Evolutionary conservation across 345 rosid genomes (phyloP).

Genomic region (Citrus maxima): DNA sequence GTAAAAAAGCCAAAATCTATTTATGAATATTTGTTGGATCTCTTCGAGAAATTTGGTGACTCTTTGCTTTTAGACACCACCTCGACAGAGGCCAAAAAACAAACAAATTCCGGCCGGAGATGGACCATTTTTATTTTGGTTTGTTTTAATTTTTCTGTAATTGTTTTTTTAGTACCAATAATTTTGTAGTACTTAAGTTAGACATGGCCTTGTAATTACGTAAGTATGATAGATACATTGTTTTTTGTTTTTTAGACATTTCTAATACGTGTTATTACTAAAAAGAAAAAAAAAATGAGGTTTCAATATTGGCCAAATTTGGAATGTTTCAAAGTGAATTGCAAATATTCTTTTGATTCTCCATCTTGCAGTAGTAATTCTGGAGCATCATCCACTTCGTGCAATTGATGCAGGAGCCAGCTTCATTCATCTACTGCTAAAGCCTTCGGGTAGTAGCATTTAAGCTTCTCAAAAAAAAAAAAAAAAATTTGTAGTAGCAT

Average conservation of each 20-base stretch:
- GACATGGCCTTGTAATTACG: too few relatives aligned
- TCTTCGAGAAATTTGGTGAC: neutral
- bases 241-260: too few relatives aligned
- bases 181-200: too few relatives aligned
- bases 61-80: neutral
- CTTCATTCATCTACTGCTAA: neutral
- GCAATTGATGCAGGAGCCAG: neutral
- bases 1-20: neutral
- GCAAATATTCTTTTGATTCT: neutral
- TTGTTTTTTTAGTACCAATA: too few relatives aligned
- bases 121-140: too few relatives aligned
- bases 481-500: neutral
- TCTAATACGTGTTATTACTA: too few relatives aligned
- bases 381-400: too few relatives aligned
- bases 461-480: neutral
- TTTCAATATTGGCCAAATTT: neutral
- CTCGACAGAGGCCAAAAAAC: too few relatives aligned
- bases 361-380: neutral
- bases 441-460: neutral
- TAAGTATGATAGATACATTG: too few relatives aligned
- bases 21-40: neutral
- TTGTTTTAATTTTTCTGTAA: too few relatives aligned
- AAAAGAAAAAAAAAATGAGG: too few relatives aligned
- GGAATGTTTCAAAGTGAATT: neutral
- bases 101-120: too few relatives aligned